Conservation (phyloP, 2,329 filamentous ascomycete species). For the Raffaelea albimanens region DNA sequence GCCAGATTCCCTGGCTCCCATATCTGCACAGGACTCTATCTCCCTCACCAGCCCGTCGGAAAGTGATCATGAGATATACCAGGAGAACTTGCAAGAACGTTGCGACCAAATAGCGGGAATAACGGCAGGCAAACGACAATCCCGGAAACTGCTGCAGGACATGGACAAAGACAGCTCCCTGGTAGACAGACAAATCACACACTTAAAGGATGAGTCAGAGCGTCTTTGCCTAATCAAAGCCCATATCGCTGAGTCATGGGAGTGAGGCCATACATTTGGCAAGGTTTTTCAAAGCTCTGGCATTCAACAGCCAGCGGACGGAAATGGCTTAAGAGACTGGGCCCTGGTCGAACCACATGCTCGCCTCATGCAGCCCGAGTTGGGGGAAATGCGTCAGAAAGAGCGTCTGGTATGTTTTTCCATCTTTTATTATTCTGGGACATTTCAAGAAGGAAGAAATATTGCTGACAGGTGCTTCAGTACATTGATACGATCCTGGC, state of each 20-base stretch:
- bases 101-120: no score
- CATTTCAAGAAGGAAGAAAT: neutral
- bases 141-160: neutral
- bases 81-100: neutral
- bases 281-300: neutral
- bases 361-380: neutral
- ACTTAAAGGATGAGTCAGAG: neutral
- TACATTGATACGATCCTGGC: neutral
- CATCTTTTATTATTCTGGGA: neutral
- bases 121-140: neutral
- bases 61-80: neutral
- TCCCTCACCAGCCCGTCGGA: neutral
- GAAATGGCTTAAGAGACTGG: neutral
- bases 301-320: neutral
- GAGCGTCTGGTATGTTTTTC: neutral
- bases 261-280: neutral
- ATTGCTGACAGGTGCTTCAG: neutral
- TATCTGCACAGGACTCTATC: neutral
- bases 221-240: neutral
- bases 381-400: neutral
- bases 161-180: neutral
- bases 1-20: neutral
- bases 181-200: neutral
- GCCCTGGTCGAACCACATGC: neutral
- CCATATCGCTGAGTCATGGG: neutral